Percentiles rank a stretch among this genome's conserved stretches.
phyloP scores from a whole-genome alignment of 371 early-diverging fungal genomes.

The Gilbertella persicaria region DNA sequence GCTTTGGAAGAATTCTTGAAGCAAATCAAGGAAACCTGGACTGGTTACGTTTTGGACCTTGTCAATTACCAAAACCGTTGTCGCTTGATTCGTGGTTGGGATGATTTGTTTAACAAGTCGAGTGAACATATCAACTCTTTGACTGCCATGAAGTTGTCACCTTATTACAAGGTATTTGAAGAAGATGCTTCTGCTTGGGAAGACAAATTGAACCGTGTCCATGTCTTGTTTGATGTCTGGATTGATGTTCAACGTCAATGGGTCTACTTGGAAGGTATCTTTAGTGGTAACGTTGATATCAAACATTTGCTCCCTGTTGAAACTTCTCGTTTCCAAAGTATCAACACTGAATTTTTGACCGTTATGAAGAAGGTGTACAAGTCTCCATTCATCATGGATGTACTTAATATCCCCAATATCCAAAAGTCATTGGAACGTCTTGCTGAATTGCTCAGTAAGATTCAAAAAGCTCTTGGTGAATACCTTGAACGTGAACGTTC shows the following conservation, averaged over 20 bases:
- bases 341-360: conserved; percentile 95
- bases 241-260: conserved; percentile 99
- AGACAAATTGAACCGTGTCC: conserved; percentile 93
- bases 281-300: conserved; percentile 94
- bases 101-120: conserved; percentile 95
- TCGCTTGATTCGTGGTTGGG: conserved; percentile 96
- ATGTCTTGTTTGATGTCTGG: conserved; percentile 97
- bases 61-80: conserved; percentile 97
- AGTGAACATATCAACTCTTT: conserved; percentile 94
- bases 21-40: conserved; percentile 90
- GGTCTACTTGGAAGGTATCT: conserved; percentile 99
- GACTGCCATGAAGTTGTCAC: conserved; percentile 95
- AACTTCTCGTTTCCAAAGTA: conserved; percentile 91
- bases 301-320: conserved; percentile 96
- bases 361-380: conserved; percentile 98
- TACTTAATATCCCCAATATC: conserved; percentile 90
- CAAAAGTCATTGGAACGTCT: conserved; percentile 95
- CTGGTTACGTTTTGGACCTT: conserved; percentile 87
- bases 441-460: conserved; percentile 89
- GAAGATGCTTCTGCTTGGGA: conserved; percentile 96
- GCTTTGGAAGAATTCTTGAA: conserved; percentile 97
- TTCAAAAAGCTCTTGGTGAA: conserved; percentile 98
- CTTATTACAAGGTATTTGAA: conserved; percentile 97
- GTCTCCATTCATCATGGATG: conserved; percentile 93
- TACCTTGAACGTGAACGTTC: conserved; percentile 96